These are phyloP conservation scores for Rubia balearica DNA, from an alignment of 305 asterid genomes.

Conservation along the genomic window DNA sequence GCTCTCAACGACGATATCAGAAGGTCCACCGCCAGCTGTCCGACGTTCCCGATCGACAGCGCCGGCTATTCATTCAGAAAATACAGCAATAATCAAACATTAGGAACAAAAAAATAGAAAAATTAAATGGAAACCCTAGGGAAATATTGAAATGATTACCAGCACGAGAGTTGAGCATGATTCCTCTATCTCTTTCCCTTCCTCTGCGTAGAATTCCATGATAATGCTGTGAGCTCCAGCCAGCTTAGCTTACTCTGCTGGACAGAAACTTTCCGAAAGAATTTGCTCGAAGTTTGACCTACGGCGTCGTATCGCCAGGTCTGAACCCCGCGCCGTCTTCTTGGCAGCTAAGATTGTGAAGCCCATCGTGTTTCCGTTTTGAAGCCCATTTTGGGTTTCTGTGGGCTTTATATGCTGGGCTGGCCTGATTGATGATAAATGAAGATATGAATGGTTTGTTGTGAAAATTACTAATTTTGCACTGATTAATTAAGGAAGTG, in stretches of 20 bases:
- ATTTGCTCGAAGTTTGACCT: background rate
- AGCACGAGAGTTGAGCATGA: slow-evolving; percentile 16
- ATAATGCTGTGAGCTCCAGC: background rate
- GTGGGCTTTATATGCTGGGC: background rate
- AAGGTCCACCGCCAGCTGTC: slow-evolving; percentile 88
- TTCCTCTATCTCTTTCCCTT: slow-evolving; percentile 15
- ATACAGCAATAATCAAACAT: background rate
- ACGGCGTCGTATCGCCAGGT: background rate
- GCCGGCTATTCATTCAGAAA: slow-evolving; percentile 52
- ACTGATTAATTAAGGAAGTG: no score
- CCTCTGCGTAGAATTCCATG: slow-evolving; percentile 19
- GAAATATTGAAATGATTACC: slow-evolving; percentile 1
- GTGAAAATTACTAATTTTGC: no score
- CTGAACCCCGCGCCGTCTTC: background rate
- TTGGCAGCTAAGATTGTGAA: background rate
- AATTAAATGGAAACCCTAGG: background rate
- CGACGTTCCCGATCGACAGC: slow-evolving; percentile 84
- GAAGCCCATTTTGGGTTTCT: background rate
- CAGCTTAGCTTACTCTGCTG: background rate
- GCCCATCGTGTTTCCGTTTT: no score
- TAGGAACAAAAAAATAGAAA: background rate
- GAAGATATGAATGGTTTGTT: background rate
- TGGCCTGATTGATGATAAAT: background rate
- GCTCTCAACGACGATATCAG: slow-evolving; percentile 65
- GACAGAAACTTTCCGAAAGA: background rate